Evolutionary conservation across 805 yeast species (phyloP), one percentile per base, ranked within the genome.

Genomic region (Tanozyma kutaoensis): DNA sequence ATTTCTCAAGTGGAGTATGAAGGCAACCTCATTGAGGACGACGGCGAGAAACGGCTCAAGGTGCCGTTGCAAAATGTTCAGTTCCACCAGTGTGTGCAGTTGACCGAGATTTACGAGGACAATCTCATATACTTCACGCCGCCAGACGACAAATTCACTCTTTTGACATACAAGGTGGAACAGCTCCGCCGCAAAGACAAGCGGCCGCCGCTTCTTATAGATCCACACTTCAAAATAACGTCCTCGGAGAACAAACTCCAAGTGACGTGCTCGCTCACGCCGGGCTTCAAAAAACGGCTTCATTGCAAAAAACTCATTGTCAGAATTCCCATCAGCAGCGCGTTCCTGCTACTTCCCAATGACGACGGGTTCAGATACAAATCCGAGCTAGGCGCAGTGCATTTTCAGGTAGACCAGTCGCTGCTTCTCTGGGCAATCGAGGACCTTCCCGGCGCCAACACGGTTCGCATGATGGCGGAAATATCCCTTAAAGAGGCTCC

Each of bases 51-150:
- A 9, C 15, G 18, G 8, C 10, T 27, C 28, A 34, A 37, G 18
- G 42, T 58, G 6, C 62, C 64, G 9, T 47, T 59, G 17, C 34
- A 51, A 4, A 54, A 57, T 29, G 52, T 55, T 17, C 64, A 55
- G 60, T 39, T 55, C 56, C 49, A 60, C 40, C 56, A 84, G 52
- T 84, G 95, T 53, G 93, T 84, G n/a, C 62, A 78, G 27, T 52
- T 82, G 21, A 69, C 76, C 3, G 62, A 74, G 27, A 66, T 79
- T 35, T 93, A 86, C 47, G 47, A 55, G 12, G 63, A 66, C 5
- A 76, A 84, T 38, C 66, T 72, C 30, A 71, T 86, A 18, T 69
- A 75, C 16, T 86, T 85, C 46, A 70, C 78, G 12, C 95, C 96
- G 11, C 95, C 95, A 1, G 95, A 84, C 26, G 65, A 58, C 31